These are phyloP conservation scores for Thelonectria olida DNA, from an alignment of 2,329 filamentous ascomycete species.

Conservation along the genomic window DNA sequence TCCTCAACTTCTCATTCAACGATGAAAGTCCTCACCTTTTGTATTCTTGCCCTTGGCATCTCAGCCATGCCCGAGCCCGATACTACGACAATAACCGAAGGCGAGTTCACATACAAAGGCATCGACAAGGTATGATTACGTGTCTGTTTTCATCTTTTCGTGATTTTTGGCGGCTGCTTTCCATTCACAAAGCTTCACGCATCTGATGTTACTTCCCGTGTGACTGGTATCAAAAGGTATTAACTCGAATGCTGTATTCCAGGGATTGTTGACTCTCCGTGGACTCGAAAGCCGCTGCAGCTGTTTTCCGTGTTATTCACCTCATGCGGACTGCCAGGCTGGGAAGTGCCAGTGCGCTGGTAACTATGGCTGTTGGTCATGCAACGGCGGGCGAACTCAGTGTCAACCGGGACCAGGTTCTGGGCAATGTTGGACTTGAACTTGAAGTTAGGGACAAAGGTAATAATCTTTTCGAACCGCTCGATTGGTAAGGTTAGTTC, in stretches of 20 bases:
- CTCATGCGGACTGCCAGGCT: neutral
- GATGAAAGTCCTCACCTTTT: too few relatives aligned
- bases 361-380: neutral
- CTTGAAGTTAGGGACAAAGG: neutral
- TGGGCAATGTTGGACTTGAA: neutral
- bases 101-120: conserved; percentile 1
- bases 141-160: neutral
- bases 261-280: neutral
- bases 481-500: too few relatives aligned
- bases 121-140: conserved; percentile 6
- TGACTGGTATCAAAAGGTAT: too few relatives aligned
- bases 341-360: neutral
- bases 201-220: too few relatives aligned
- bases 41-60: conserved; percentile 1
- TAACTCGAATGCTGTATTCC: too few relatives aligned
- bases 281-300: neutral
- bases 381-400: neutral
- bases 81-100: neutral
- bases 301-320: neutral
- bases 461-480: neutral
- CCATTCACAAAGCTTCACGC: too few relatives aligned
- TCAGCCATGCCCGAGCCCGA: conserved; percentile 9
- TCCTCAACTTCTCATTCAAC: too few relatives aligned
- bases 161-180: neutral
- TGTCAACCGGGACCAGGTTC: neutral